Percentiles rank a stretch among this genome's conserved stretches.
Conservation (phyloP, 2,329 filamentous ascomycete species). For the Alternaria novae-zelandiae region DNA sequence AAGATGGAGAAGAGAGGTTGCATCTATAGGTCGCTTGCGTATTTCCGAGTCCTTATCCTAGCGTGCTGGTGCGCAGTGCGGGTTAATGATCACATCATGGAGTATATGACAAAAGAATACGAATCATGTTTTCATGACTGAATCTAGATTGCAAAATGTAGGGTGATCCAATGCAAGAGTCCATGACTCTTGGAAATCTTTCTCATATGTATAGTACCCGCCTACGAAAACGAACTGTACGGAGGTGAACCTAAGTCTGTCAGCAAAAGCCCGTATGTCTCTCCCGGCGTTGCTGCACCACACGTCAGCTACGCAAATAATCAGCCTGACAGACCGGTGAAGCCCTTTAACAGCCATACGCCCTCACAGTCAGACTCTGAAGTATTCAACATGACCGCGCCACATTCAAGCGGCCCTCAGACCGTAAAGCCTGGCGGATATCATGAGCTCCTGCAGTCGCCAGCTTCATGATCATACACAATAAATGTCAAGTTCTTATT, state of each 20-base stretch:
- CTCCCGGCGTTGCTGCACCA: background rate
- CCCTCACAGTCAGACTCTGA: background rate
- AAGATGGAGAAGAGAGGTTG: conserved; percentile 1
- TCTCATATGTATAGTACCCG: background rate
- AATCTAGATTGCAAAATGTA: background rate
- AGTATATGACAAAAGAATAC: conserved; percentile 23
- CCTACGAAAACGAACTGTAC: no score
- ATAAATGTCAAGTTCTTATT: fast-evolving
- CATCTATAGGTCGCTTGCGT: conserved; percentile 4
- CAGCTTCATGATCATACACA: no score
- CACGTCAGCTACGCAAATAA: background rate
- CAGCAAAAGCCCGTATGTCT: no score
- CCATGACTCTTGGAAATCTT: background rate
- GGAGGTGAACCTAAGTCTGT: no score
- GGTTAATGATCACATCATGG: conserved; percentile 18
- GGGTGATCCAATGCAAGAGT: background rate
- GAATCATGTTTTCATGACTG: conserved; percentile 10
- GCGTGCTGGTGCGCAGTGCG: conserved; percentile 15
- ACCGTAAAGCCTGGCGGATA: no score
- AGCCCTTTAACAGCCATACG: background rate
- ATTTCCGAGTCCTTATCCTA: background rate
- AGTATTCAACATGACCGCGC: no score
- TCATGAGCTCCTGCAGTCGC: no score
- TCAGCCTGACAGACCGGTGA: background rate
- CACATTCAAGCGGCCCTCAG: no score